Percentiles rank a stretch among this genome's conserved stretches.
Conservation (phyloP, 768 basidiomycete species). For the Melanogaster broomeanus region DNA sequence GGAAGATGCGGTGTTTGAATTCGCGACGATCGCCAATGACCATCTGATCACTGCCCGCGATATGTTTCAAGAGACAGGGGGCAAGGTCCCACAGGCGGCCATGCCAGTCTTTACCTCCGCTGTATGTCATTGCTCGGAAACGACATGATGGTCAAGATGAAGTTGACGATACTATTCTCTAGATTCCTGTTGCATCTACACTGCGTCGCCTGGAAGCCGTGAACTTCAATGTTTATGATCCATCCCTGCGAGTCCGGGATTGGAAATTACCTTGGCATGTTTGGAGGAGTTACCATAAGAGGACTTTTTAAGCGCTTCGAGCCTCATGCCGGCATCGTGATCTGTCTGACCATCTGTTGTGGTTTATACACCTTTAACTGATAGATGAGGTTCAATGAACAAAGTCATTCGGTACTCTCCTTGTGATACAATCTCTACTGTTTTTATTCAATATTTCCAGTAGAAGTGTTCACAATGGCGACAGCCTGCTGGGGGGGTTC, state of each 20-base stretch:
- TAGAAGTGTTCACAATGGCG: slow-evolving; percentile 11
- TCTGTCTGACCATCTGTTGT: slow-evolving; percentile 7
- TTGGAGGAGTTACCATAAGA: slow-evolving; percentile 53
- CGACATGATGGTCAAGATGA: neutral
- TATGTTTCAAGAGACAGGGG: slow-evolving; percentile 59
- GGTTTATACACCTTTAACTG: neutral
- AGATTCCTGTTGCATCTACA: slow-evolving; percentile 72
- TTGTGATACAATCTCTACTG: neutral
- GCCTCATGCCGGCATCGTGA: slow-evolving; percentile 33
- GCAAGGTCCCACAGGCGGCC: slow-evolving; percentile 54
- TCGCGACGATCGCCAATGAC: slow-evolving; percentile 81
- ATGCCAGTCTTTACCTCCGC: slow-evolving; percentile 74
- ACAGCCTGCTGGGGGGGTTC: slow-evolving; percentile 34
- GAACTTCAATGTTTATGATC: slow-evolving; percentile 73
- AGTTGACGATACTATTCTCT: slow-evolving; percentile 11
- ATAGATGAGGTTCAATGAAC: neutral
- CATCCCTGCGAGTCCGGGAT: slow-evolving; percentile 61
- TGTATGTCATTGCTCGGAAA: slow-evolving; percentile 44
- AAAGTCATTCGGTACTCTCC: neutral
- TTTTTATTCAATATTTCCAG: neutral
- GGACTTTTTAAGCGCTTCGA: slow-evolving; percentile 30
- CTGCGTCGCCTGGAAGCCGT: slow-evolving; percentile 65
- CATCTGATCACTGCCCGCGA: slow-evolving; percentile 73
- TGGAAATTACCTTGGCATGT: slow-evolving; percentile 81
- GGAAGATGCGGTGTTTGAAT: slow-evolving; percentile 79